phyloP scores from a whole-genome alignment of 495 filamentous ascomycete genomes.

The Daldinia loculata region DNA sequence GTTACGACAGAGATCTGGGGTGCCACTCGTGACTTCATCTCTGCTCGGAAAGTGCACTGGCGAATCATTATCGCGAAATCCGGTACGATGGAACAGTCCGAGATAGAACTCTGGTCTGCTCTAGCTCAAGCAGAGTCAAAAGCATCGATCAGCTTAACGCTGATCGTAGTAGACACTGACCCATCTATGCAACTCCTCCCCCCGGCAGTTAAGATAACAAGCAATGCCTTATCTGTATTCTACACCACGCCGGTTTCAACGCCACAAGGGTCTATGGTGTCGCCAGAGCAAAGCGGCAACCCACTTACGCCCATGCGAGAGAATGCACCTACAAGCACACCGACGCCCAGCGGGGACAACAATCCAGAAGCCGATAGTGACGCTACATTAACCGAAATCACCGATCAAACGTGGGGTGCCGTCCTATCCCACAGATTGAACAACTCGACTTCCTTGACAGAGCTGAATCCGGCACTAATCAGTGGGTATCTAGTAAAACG shows the following conservation, averaged over 20 bases:
- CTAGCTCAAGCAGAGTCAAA: conserved; percentile 56
- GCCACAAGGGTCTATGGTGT: conserved; percentile 63
- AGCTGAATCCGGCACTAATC: conserved; percentile 70
- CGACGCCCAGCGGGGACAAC: conserved; percentile 64
- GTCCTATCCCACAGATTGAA: conserved; percentile 76
- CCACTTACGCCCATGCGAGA: conserved; percentile 58
- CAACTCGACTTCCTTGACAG: conserved; percentile 68
- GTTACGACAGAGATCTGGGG: conserved; percentile 85
- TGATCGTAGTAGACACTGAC: conserved; percentile 71
- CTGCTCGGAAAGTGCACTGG: conserved; percentile 77
- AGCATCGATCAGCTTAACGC: conserved; percentile 61
- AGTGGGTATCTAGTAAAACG: conserved; percentile 83
- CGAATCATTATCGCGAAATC: conserved; percentile 79
- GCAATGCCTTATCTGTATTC: conserved; percentile 49
- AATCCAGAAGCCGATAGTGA: conserved; percentile 71
- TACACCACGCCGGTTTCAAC: conserved; percentile 66
- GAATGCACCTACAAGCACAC: conserved; percentile 59
- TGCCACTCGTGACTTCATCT: conserved; percentile 79
- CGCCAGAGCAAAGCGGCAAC: conserved; percentile 62
- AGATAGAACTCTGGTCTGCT: conserved; percentile 68
- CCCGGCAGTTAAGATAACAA: conserved; percentile 55
- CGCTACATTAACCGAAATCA: conserved; percentile 75
- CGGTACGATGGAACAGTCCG: conserved; percentile 75
- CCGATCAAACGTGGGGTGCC: conserved; percentile 84
- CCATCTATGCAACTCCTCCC: conserved; percentile 73